Base-by-base conservation (phyloP, 371 early-diverging fungal species). In the Rhizomucor miehei region DNA sequence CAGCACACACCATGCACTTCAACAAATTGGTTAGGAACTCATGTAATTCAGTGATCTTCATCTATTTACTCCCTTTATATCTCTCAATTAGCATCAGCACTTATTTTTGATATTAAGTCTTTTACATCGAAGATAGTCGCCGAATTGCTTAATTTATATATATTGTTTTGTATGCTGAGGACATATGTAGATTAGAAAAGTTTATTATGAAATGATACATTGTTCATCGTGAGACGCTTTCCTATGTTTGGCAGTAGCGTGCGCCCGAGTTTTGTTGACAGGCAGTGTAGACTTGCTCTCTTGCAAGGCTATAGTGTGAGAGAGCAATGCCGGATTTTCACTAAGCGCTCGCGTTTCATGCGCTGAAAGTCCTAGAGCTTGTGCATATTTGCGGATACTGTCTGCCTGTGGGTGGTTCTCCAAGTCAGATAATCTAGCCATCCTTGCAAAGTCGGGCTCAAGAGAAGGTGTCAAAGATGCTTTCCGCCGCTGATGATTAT, bases 301-400 rank as follows among this genome's bases (percentile, higher is more conserved):
- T 17, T 75, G 64, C 52, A 73, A 51, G 0, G 62, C 65, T 2
- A 75, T 29, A 3, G 69, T 69, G 43, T 75, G 75, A 0, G 71
- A 69, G 36, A 75, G 38, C 29, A 75, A 44, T 1, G 72, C 69
- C n/a, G 60, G 69, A 41, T 75, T 69, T n/a, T 61, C 69, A 50
- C 53, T 58, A 3, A 75, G 36, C 1, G 72, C 72, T 8, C 63
- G 56, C 46, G 67, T 58, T 54, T 75, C 72, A 36, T 75, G 75
- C 12, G 67, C 57, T 48, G 71, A 71, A n/a, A 71, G 44, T 20
- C 75, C 75, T 11, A 75, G 52, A 3, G 71, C 63, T 20, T 56
- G 44, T 2, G 67, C 54, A 43, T 71, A 71, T 34, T 69, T 65
- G 3, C 61, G 67, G 51, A 75, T 71, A 34, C 50, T 69, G 39